Conservation (phyloP, 345 rosid species). For the Sonneratia alba region DNA sequence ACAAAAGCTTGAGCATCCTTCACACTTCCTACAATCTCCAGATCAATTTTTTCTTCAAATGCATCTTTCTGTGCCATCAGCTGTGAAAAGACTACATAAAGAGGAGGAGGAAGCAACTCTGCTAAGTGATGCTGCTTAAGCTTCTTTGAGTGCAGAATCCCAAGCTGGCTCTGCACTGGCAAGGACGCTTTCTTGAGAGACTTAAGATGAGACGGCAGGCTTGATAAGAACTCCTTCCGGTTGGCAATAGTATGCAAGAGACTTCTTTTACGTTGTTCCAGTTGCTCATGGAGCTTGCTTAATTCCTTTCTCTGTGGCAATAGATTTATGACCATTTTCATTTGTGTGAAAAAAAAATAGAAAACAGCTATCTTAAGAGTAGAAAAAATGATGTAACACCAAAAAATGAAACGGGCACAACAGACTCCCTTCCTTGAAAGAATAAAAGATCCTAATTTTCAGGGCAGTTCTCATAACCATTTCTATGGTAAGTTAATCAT, state of each 20-base stretch:
- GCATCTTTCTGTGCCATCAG: slow-evolving; percentile 79
- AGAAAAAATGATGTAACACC: not conserved
- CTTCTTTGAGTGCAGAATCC: slow-evolving; percentile 60
- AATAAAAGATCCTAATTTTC: not conserved
- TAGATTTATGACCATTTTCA: not conserved
- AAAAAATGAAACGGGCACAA: not conserved
- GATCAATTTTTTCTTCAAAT: slow-evolving; percentile 60
- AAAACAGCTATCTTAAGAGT: not conserved
- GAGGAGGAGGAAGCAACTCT: slow-evolving; percentile 89
- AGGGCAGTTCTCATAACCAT: not conserved
- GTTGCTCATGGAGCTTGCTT: slow-evolving; percentile 54
- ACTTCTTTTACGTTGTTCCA: slow-evolving; percentile 62
- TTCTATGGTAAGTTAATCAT: not conserved
- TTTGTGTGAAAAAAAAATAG: not conserved
- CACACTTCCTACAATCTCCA: slow-evolving; percentile 69
- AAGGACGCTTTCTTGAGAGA: slow-evolving; percentile 83
- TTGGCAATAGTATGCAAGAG: slow-evolving; percentile 65
- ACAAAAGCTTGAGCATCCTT: slow-evolving; percentile 72
- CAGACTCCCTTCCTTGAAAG: not conserved
- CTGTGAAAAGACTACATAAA: slow-evolving; percentile 74
- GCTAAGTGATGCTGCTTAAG: slow-evolving; percentile 71
- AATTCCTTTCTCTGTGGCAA: slow-evolving; percentile 65
- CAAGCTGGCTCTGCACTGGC: slow-evolving; percentile 83
- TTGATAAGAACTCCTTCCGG: slow-evolving; percentile 70
- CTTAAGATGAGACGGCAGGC: slow-evolving; percentile 84